Evolutionary conservation across 192 early-diverging fungal genomes (phyloP).

Genomic region (Backusella tuberculispora): DNA sequence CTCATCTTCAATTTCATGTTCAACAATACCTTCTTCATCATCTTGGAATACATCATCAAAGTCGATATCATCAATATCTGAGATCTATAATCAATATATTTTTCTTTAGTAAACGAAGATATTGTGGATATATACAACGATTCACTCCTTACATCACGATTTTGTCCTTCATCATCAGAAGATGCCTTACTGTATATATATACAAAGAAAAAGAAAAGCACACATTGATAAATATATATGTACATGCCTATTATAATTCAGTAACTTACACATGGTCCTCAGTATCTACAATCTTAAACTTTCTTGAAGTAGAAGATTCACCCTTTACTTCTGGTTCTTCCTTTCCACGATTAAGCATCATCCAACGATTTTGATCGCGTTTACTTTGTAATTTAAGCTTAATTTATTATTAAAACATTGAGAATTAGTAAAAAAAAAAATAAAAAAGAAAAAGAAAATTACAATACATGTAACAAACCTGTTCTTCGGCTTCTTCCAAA

Average conservation of each 20-base stretch:
- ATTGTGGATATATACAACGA: too few species aligned
- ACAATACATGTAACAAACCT: conserved; percentile 44
- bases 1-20: conserved; percentile 71
- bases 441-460: neutral
- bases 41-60: conserved; percentile 84
- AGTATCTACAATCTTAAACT: conserved; percentile 49
- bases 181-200: neutral
- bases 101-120: neutral
- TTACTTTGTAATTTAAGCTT: conserved; percentile 52
- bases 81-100: conserved; percentile 26
- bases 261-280: conserved; percentile 36
- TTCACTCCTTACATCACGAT: neutral
- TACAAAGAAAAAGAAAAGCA: neutral
- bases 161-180: conserved; percentile 21
- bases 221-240: neutral
- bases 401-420: neutral
- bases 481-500: conserved; percentile 78
- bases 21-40: conserved; percentile 75
- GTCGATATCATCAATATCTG: conserved; percentile 72
- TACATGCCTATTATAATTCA: neutral
- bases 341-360: conserved; percentile 54
- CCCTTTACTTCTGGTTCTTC: conserved; percentile 43
- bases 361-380: conserved; percentile 50
- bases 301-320: conserved; percentile 10
- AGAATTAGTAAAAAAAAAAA: conserved; percentile 21